Evolutionary conservation across 106 monocot genomes (phyloP), one percentile per base, ranked within the genome.

Genomic region (Xerophyta viscosa): DNA sequence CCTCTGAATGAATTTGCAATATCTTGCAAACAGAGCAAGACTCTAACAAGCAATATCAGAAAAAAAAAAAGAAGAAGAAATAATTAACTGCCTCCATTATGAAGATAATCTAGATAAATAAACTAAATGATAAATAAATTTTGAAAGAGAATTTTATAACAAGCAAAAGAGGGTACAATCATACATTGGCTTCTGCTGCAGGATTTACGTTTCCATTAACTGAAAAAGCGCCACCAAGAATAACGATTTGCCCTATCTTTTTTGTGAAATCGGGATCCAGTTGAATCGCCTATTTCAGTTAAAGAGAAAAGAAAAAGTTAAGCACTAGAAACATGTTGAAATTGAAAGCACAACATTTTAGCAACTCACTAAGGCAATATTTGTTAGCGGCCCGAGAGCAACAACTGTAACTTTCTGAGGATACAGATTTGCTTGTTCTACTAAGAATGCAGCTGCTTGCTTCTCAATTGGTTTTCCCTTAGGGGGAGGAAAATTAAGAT

Each of bases 131-230:
- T 36, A 36, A 36, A 36, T 11, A 36, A 5, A n/a, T 17, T 14
- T 3, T 3, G n/a, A 44, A 44, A 44, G 43, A 44, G n/a, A 17
- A 17, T 4, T n/a, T n/a, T n/a, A n/a, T n/a, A 14, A 17, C 43
- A 3, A 14, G 17, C 8, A 17, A 44, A 44, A 44, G 43, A 44
- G n/a, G 17, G 17, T 4, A 44, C 7, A 48, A 4, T 18, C 69
- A 70, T 84, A 86, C 98, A 80, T 98, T 98, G 27, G 98, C 85
- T 69, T 98, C 98, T 28, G 90, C 71, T 21, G 89, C 90, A 66
- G 98, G 98, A 67, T 98, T 98, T 26, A 98, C 98, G 76, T 86
- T 98, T 14, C 98, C 98, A 67, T 90, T 98, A 44, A 98, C 98
- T 48, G 68, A 85, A 66, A 90, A 90, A 15, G 98, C 85, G 55